Evolutionary conservation across 164 flowering plant species (phyloP).

Genomic region (Buxus sempervirens): DNA sequence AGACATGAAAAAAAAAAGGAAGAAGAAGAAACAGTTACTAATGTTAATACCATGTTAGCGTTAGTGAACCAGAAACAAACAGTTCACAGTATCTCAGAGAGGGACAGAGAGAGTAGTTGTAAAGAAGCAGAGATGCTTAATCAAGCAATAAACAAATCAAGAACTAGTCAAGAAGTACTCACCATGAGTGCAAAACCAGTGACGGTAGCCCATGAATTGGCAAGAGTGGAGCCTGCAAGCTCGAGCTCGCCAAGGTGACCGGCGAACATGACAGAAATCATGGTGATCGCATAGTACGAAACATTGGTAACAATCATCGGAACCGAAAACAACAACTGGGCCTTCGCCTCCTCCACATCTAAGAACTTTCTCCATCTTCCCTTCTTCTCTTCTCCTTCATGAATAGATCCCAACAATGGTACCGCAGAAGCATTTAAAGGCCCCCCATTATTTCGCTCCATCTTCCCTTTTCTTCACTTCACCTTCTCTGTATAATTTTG

Average conservation of each 20-base stretch:
- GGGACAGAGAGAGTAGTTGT: too few relatives aligned
- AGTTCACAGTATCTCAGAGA: too few relatives aligned
- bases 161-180: not conserved
- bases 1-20: too few relatives aligned
- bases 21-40: too few relatives aligned
- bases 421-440: too few relatives aligned
- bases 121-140: too few relatives aligned
- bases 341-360: conserved; percentile 57
- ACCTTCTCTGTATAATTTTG: not conserved
- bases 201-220: conserved; percentile 85
- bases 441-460: not conserved
- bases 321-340: conserved; percentile 47
- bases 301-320: conserved; percentile 71
- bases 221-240: conserved; percentile 78
- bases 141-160: not conserved
- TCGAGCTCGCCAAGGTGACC: conserved; percentile 69
- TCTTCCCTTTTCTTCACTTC: not conserved
- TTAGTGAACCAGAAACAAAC: too few relatives aligned
- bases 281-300: conserved; percentile 47
- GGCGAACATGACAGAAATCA: conserved; percentile 75
- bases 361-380: conserved; percentile 36
- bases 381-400: conserved; percentile 1
- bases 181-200: conserved; percentile 74
- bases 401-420: conserved; percentile 12
- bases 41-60: too few relatives aligned